A percentile compares a stretch with the other conserved stretches of the same genome.
phyloP scores from a whole-genome alignment of 306 rosid species.

The Vigna mungo region DNA sequence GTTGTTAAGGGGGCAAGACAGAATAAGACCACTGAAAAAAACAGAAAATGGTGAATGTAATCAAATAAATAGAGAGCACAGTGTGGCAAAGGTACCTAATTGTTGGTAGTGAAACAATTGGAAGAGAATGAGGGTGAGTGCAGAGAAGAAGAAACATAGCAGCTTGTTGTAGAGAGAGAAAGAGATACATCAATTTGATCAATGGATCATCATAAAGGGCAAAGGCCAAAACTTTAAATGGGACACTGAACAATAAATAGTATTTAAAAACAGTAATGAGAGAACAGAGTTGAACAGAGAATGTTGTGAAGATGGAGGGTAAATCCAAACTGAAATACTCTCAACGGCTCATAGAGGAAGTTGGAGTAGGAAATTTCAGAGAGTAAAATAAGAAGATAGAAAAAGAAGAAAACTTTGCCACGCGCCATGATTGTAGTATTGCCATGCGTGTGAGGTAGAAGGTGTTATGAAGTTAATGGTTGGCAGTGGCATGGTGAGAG shows the following conservation, averaged over 20 bases:
- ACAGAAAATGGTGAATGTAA: background rate
- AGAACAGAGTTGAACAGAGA: background rate
- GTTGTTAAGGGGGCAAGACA: background rate
- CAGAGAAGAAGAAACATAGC: constrained; percentile 29
- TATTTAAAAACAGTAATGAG: background rate
- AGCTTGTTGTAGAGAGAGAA: constrained; percentile 3
- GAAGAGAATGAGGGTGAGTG: constrained; percentile 56
- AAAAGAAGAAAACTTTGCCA: constrained; percentile 9
- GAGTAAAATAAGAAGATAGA: background rate
- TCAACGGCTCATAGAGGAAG: constrained; percentile 44
- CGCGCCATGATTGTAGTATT: constrained; percentile 38
- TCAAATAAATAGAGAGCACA: background rate
- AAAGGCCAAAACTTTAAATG: constrained; percentile 32
- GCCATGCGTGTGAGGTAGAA: constrained; percentile 8
- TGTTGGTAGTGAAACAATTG: constrained; percentile 53
- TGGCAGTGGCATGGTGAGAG: background rate
- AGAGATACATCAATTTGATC: constrained; percentile 4
- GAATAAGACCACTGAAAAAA: background rate
- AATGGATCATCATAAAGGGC: constrained; percentile 12
- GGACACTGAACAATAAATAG: constrained; percentile 19
- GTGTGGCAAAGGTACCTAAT: constrained; percentile 56
- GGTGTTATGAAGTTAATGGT: background rate
- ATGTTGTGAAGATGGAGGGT: constrained; percentile 6
- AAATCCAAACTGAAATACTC: constrained; percentile 37
- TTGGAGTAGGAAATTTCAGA: constrained; percentile 5